Conservation (phyloP, 805 yeast genomes). For the Suhomyces sp. region DNA sequence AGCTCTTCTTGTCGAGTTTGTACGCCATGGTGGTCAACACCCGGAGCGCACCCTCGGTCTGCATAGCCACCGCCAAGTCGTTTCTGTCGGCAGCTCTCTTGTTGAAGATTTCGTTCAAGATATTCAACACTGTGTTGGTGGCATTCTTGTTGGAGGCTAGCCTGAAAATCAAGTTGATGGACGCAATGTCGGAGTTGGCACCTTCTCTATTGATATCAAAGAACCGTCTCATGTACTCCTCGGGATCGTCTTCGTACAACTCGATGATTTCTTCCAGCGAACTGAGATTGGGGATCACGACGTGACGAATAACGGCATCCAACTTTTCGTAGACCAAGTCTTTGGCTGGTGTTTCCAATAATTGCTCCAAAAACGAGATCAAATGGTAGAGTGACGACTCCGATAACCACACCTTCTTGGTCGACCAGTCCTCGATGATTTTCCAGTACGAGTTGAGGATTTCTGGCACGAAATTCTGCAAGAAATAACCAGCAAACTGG, state of each 20-base stretch:
- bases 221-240: slow-evolving; percentile 43
- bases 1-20: slow-evolving; percentile 32
- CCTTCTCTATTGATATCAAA: slow-evolving; percentile 48
- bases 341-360: slow-evolving; percentile 40
- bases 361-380: slow-evolving; percentile 43
- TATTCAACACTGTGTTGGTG: slow-evolving; percentile 24
- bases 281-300: slow-evolving; percentile 39
- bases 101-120: slow-evolving; percentile 35
- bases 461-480: slow-evolving; percentile 40
- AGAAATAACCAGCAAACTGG: slow-evolving; percentile 31
- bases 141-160: slow-evolving; percentile 37
- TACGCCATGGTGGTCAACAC: slow-evolving; percentile 39
- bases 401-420: slow-evolving; percentile 37
- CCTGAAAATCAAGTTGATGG: slow-evolving; percentile 44
- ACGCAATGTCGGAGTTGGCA: slow-evolving; percentile 49
- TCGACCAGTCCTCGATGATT: slow-evolving; percentile 42
- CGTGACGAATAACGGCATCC: slow-evolving; percentile 40
- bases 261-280: slow-evolving; percentile 40
- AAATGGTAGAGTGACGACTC: slow-evolving; percentile 41
- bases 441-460: slow-evolving; percentile 42
- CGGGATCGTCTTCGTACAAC: slow-evolving; percentile 45
- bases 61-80: slow-evolving; percentile 29
- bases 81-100: slow-evolving; percentile 28
- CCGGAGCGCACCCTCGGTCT: slow-evolving; percentile 43
- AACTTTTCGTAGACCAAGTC: slow-evolving; percentile 34